Evolutionary conservation across 176 grass and related monocot species (phyloP).

Genomic region (Ensete glaucum): DNA sequence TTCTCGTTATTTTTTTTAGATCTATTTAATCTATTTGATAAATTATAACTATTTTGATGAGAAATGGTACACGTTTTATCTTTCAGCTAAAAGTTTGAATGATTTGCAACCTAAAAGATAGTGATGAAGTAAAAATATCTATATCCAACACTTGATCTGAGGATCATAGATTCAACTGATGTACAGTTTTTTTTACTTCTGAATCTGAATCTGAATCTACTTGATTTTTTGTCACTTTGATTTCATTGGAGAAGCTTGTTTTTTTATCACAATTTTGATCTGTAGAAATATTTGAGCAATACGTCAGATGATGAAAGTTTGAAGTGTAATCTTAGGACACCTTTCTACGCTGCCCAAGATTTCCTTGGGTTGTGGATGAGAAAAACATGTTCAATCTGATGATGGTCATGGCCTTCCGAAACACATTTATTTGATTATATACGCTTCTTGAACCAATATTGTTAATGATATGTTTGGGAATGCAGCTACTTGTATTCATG

Average conservation of each 20-base stretch:
- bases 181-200: conserved; percentile 35
- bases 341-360: conserved; percentile 50
- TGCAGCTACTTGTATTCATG: too few species aligned
- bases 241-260: neutral
- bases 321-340: conserved; percentile 80
- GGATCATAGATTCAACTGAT: conserved; percentile 28
- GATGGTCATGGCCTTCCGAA: neutral
- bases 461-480: neutral
- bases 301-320: conserved; percentile 42
- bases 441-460: neutral
- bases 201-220: conserved; percentile 38
- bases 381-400: conserved; percentile 66
- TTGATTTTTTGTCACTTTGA: neutral
- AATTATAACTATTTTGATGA: too few species aligned
- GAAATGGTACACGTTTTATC: too few species aligned
- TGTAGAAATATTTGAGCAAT: neutral
- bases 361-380: conserved; percentile 49
- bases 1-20: neutral
- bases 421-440: too few species aligned
- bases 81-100: too few species aligned
- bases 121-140: too few species aligned
- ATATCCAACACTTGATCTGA: conserved; percentile 90
- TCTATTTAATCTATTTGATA: conserved; percentile 17
- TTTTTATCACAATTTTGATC: too few species aligned
- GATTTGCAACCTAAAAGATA: too few species aligned